These are phyloP conservation scores for Allium fistulosum DNA, from an alignment of 106 monocot species.

Conservation along the genomic window DNA sequence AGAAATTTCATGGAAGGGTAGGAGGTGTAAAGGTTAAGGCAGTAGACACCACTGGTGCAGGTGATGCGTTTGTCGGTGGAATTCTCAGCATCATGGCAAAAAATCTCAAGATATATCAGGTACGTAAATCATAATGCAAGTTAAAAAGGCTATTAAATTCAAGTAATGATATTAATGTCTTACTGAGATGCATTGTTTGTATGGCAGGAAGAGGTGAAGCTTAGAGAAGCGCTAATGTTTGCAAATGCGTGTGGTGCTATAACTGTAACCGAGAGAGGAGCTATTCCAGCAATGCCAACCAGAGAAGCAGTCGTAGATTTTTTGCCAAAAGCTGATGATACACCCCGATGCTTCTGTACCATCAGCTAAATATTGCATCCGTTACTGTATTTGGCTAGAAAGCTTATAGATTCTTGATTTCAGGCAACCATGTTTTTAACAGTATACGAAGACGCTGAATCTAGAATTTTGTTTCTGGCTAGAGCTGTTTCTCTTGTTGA, in stretches of 20 bases:
- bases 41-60: conserved; percentile 46
- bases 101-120: conserved; percentile 26
- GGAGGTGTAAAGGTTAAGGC: conserved; percentile 24
- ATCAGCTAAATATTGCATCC: background rate
- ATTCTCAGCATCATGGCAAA: conserved; percentile 18
- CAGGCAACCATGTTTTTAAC: too few species aligned
- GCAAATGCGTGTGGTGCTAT: conserved; percentile 49
- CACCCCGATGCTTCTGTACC: conserved; percentile 7
- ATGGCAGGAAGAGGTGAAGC: conserved; percentile 33
- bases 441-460: too few species aligned
- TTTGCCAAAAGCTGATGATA: background rate
- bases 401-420: too few species aligned
- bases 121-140: background rate
- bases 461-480: too few species aligned
- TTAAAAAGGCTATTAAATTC: too few species aligned
- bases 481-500: too few species aligned
- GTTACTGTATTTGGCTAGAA: background rate
- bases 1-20: conserved; percentile 36
- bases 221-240: conserved; percentile 28
- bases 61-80: conserved; percentile 47
- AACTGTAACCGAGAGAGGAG: conserved; percentile 36
- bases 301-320: conserved; percentile 29
- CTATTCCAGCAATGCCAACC: conserved; percentile 42
- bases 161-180: too few species aligned
- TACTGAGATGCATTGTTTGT: background rate